phyloP scores from a whole-genome alignment of 192 early-diverging fungal genomes.

The Backusella luteola region DNA sequence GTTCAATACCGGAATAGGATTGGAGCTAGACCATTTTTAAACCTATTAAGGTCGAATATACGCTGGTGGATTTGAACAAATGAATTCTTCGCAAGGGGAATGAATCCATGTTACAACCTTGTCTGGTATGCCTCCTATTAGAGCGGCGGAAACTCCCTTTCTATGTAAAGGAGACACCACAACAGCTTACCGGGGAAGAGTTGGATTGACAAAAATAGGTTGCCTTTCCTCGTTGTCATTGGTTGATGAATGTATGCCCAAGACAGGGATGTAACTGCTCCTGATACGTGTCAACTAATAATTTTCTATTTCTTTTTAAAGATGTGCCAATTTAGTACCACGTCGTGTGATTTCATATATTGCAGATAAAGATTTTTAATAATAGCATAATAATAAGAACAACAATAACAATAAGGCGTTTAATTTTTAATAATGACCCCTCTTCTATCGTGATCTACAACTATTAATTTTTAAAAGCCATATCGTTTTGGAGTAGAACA shows the following conservation, averaged over 20 bases:
- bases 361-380: neutral
- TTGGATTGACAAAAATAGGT: neutral
- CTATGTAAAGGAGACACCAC: neutral
- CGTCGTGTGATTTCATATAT: constrained; percentile 4
- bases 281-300: constrained; percentile 9
- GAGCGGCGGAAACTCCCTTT: constrained; percentile 1
- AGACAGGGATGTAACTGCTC: neutral
- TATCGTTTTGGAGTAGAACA: neutral
- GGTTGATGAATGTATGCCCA: neutral
- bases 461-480: neutral
- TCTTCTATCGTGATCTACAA: neutral
- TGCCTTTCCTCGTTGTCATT: neutral
- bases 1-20: constrained; percentile 1
- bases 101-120: constrained; percentile 6
- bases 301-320: constrained; percentile 1
- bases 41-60: neutral
- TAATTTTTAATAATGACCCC: neutral
- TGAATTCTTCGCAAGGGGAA: constrained; percentile 6
- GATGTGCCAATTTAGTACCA: neutral
- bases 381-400: neutral
- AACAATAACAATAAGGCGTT: neutral
- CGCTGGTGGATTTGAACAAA: neutral
- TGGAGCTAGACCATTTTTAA: constrained; percentile 10
- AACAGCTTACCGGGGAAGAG: neutral
- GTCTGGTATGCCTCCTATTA: constrained; percentile 3